Conservation (phyloP, 495 filamentous ascomycete species). For the Aspergillus campestris region DNA sequence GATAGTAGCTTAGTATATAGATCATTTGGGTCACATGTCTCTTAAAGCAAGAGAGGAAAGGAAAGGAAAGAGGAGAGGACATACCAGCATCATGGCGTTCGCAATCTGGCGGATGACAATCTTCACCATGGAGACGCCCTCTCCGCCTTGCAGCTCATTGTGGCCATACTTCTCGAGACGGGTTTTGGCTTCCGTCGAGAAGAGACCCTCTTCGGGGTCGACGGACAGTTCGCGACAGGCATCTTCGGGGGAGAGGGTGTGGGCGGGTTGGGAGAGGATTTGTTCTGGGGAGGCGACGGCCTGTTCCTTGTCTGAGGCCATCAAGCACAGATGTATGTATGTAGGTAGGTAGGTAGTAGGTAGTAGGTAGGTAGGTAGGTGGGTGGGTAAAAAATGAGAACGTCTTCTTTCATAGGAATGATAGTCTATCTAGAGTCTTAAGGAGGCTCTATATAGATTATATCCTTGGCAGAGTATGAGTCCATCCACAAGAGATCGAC, state of each 20-base stretch:
- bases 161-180: conserved; percentile 49
- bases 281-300: conserved; percentile 29
- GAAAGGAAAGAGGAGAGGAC: conserved; percentile 7
- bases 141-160: conserved; percentile 53
- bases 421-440: too few relatives aligned
- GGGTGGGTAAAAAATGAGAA: too few relatives aligned
- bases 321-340: conserved; percentile 12
- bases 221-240: conserved; percentile 50
- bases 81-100: conserved; percentile 59
- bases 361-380: too few relatives aligned
- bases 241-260: conserved; percentile 48
- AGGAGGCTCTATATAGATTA: too few relatives aligned
- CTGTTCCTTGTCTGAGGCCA: conserved; percentile 40
- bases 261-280: conserved; percentile 51
- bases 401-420: too few relatives aligned
- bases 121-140: conserved; percentile 47
- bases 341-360: background rate
- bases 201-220: conserved; percentile 54
- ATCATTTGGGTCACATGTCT: background rate
- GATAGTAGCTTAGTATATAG: conserved; percentile 1
- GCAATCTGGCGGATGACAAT: conserved; percentile 56
- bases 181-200: conserved; percentile 42
- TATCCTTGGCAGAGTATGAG: too few relatives aligned
- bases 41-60: background rate
- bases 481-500: too few relatives aligned